Evolutionary conservation across 495 filamentous ascomycete species (phyloP), one percentile per base, ranked within the genome.

Genomic region (Penicillium bovifimosum): DNA sequence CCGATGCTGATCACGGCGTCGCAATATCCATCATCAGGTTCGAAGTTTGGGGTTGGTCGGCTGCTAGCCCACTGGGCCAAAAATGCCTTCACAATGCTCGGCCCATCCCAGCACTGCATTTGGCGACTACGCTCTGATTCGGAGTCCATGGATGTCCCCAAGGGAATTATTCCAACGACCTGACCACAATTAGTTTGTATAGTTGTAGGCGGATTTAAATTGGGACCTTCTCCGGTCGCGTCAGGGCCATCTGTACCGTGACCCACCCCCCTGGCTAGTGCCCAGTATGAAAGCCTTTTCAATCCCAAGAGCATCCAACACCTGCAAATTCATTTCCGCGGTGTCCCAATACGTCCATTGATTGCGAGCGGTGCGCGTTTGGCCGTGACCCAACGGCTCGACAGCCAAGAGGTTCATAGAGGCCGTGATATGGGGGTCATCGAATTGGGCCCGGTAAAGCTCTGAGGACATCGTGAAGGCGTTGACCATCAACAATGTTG

Each of bases 261-360:
- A 86, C 76, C 79, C 79, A 86, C 0, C 80, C 82, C 84, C 83
- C 58, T 86, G 83, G 53, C 77, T 81, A 0, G 80, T 83, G 5
- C 84, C 82, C 7, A 85, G 58, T 0, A 73, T 73, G 52, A 81
- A 85, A 8, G 76, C 79, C 59, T 78, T 77, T 17, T 75, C 54
- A 43, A 86, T 71, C 1, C 73, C 67, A n/a, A 87, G 58, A 5
- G 65, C 68, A 14, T 81, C 73, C 68, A 80, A 51, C 7, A 79
- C 72, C 51, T 79, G 73, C 16, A 80, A 32, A 36, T 74, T 75
- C 74, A 79, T 76, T 16, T 68, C 53, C 1, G 75, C 76, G 0
- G 76, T 72, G 53, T 79, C 76, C 77, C 77, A 80, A 50, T 80
- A 80, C 0, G 74, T 80, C 49, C 63, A 80, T 31, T 74, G 69